Base-by-base conservation (phyloP, 371 early-diverging fungal genomes). In the Phascolomyces articulosus region DNA sequence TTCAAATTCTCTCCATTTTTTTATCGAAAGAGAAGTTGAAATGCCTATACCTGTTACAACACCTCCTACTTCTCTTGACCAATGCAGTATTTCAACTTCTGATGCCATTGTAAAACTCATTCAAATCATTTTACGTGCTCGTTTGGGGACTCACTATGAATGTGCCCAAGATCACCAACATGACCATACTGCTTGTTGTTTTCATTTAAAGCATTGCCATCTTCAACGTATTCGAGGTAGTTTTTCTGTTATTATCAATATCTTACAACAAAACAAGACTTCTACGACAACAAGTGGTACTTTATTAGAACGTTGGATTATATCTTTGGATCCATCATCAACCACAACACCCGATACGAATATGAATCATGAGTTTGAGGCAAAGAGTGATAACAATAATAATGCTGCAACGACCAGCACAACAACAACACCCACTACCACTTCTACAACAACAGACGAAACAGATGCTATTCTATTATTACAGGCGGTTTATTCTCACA, bases 401-500 rank as follows among this genome's bases (percentile, higher is more conserved):
- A n/a, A n/a, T n/a, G n/a, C n/a, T n/a, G n/a, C n/a, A n/a, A n/a
- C n/a, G n/a, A n/a, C n/a, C n/a, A n/a, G n/a, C n/a, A n/a, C n/a
- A n/a, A n/a, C n/a, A n/a, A n/a, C n/a, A n/a, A n/a, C n/a, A n/a
- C n/a, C n/a, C n/a, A 34, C 6, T 34, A 29, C 62, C 27, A 2
- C 28, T 26, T 9, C 47, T 4, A 40, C 47, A 7, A 55, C 61
- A 18, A 54, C 41, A 62, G 77, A 76, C 58, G 64, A 76, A 24
- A 80, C 84, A 29, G 85, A 88, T 48, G 65, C 84, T 23, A 85
- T 89, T 11, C 77, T 89, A 1, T 65, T 89, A 31, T 67, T 83
- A 26, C 88, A 89, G 63, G 80, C 89, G 18, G 79, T 87, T 16
- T 89, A 88, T 72, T 84, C 88, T 29, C 77, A 87, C 60, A 83